phyloP scores from a whole-genome alignment of 495 filamentous ascomycete genomes.

The Hypoxylon lenormandii region DNA sequence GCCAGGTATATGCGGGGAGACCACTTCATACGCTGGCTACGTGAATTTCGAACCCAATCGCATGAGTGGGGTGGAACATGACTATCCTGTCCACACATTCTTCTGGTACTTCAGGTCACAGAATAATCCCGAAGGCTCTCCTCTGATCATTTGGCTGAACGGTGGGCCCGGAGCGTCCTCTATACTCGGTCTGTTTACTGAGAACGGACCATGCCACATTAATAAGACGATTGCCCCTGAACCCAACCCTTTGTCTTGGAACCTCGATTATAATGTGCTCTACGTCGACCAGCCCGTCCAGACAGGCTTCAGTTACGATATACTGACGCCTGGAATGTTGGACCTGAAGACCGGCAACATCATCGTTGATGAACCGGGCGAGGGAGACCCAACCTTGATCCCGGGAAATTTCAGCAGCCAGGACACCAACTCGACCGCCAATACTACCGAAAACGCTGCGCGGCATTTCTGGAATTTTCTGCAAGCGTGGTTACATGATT shows the following conservation, averaged over 20 bases:
- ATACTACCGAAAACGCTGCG: conserved; percentile 71
- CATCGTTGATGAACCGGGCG: conserved; percentile 48
- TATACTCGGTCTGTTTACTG: conserved; percentile 70
- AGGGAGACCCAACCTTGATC: conserved; percentile 58
- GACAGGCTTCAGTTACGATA: conserved; percentile 66
- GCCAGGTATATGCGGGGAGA: conserved; percentile 49
- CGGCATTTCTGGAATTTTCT: conserved; percentile 74
- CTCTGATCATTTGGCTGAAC: conserved; percentile 74
- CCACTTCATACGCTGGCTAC: conserved; percentile 61
- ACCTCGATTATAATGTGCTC: conserved; percentile 75
- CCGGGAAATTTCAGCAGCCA: conserved; percentile 70
- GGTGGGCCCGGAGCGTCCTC: conserved; percentile 72
- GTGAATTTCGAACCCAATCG: conserved; percentile 56
- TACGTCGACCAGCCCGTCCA: conserved; percentile 74
- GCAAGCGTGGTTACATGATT: conserved; percentile 70
- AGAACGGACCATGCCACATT: conserved; percentile 62
- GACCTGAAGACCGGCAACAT: conserved; percentile 49
- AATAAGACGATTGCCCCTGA: conserved; percentile 63
- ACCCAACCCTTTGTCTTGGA: conserved; percentile 69
- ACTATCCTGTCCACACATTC: conserved; percentile 77
- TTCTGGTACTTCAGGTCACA: conserved; percentile 81
- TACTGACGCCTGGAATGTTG: conserved; percentile 56
- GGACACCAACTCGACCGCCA: conserved; percentile 62
- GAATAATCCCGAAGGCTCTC: conserved; percentile 66
- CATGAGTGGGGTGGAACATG: conserved; percentile 48